Evolutionary conservation across 179 eudicot species (phyloP).

Genomic region (Vitellaria paradoxa): DNA sequence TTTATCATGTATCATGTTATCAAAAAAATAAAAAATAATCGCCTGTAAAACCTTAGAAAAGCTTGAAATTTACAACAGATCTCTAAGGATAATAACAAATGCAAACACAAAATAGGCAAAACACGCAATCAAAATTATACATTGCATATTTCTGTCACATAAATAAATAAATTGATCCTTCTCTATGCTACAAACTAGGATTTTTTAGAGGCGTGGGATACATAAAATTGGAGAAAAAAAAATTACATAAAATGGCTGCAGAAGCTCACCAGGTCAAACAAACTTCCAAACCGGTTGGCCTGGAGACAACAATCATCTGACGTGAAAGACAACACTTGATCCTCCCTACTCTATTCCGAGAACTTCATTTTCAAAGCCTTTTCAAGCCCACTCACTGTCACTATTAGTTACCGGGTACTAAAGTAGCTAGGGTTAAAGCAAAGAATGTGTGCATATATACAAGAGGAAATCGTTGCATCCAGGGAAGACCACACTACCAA

Average conservation of each 20-base stretch:
- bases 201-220: not conserved
- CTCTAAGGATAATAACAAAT: not conserved
- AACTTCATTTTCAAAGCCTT: conserved; percentile 4
- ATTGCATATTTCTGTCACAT: not conserved
- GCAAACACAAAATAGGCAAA: not conserved
- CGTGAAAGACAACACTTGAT: not conserved
- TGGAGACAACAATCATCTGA: not conserved
- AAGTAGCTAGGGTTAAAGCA: not conserved
- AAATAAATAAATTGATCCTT: not conserved
- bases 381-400: not conserved
- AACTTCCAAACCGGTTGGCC: not conserved
- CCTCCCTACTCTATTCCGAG: not conserved
- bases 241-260: not conserved
- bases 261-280: not conserved
- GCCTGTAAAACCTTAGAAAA: not conserved
- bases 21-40: too few relatives aligned
- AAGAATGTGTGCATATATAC: not conserved
- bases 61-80: not conserved
- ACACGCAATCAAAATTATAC: not conserved
- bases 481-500: not conserved
- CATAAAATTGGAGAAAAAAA: not conserved
- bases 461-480: not conserved
- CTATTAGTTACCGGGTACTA: not conserved
- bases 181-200: not conserved
- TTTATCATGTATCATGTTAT: too few relatives aligned